A percentile compares a stretch with the other conserved stretches of the same genome.
Evolutionary conservation across 1,284 basidiomycete genomes (phyloP).

Genomic region (Earliella scabrosa): DNA sequence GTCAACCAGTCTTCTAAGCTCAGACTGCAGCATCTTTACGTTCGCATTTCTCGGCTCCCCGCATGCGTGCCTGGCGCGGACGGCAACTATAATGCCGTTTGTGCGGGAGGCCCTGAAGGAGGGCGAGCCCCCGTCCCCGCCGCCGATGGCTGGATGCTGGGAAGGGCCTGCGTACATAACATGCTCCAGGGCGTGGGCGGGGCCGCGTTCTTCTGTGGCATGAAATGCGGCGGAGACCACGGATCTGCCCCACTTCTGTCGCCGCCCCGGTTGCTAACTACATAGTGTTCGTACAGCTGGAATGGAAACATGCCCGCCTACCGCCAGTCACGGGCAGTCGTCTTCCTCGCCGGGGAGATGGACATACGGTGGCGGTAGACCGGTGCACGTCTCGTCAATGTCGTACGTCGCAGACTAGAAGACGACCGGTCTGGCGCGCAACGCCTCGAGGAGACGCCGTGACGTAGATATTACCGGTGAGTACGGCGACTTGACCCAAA

Average conservation of each 20-base stretch:
- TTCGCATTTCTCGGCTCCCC: background rate
- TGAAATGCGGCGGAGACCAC: background rate
- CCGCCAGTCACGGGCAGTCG: background rate
- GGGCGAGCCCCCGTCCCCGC: background rate
- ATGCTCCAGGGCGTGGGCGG: background rate
- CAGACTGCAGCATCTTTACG: background rate
- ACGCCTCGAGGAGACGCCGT: background rate
- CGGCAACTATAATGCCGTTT: background rate
- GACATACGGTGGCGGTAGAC: background rate
- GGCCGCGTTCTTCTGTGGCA: background rate
- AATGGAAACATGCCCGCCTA: background rate
- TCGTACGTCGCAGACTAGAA: background rate
- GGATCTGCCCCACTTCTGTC: background rate
- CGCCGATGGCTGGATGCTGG: background rate
- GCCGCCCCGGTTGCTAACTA: slow-evolving; percentile 1
- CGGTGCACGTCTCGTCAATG: background rate
- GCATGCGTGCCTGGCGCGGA: slow-evolving; percentile 4
- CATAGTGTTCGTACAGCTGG: background rate
- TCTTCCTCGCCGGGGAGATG: background rate
- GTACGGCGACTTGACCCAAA: slow-evolving; percentile 8
- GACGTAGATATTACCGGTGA: slow-evolving; percentile 6
- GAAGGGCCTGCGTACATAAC: too few species aligned
- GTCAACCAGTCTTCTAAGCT: slow-evolving; percentile 13
- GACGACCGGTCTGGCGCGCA: background rate
- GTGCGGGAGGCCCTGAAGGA: background rate